Conservation (phyloP, 2,329 filamentous ascomycete species). For the Onygenales sp. region DNA sequence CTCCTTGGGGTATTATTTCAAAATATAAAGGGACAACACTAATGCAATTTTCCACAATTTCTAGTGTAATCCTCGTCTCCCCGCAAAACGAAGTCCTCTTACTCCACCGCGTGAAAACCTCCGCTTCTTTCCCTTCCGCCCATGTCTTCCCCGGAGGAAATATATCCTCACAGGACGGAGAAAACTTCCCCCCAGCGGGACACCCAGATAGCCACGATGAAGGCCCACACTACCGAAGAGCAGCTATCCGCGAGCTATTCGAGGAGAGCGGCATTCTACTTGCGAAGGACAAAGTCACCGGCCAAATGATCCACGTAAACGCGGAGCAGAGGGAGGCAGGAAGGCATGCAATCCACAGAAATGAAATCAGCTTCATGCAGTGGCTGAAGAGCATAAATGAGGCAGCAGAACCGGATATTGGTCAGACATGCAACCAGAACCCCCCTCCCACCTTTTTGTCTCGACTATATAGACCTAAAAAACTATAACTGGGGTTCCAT, state of each 20-base stretch:
- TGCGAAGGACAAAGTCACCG: conserved; percentile 38
- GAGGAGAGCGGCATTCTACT: conserved; percentile 89
- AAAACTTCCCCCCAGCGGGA: conserved; percentile 36
- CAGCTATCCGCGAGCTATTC: conserved; percentile 83
- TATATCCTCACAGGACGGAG: conserved; percentile 65
- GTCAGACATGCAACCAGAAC: conserved; percentile 23
- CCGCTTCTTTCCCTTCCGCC: conserved; percentile 75
- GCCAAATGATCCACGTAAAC: conserved; percentile 51
- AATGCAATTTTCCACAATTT: neutral
- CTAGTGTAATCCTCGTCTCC: conserved; percentile 74
- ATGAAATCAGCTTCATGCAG: conserved; percentile 54
- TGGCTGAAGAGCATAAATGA: conserved; percentile 45
- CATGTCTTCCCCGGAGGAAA: conserved; percentile 94
- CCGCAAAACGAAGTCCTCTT: conserved; percentile 79
- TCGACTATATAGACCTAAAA: neutral
- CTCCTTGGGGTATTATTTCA: neutral
- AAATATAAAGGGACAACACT: neutral
- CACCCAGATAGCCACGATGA: conserved; percentile 57
- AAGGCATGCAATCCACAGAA: conserved; percentile 58
- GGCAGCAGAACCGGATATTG: conserved; percentile 46
- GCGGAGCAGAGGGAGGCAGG: conserved; percentile 54
- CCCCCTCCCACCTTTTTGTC: neutral
- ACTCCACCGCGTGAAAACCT: conserved; percentile 74
- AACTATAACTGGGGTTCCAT: neutral
- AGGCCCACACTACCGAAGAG: conserved; percentile 63